Evolutionary conservation across 441 rosid genomes (phyloP).

Genomic region (Biscutella laevigata): DNA sequence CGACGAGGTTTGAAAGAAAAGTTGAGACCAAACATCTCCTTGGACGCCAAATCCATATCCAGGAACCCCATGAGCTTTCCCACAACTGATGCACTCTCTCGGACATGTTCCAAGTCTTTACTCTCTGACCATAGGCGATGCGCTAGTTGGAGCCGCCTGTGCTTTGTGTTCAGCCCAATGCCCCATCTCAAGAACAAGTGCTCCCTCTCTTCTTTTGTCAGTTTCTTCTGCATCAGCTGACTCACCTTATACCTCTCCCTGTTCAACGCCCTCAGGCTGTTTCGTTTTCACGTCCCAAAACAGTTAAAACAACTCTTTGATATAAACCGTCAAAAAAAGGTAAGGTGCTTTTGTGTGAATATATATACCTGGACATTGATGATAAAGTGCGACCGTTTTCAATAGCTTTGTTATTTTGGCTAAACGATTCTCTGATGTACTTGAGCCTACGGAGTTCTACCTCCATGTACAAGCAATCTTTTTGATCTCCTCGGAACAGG

Average conservation of each 20-base stretch:
- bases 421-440: conserved; percentile 52
- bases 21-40: conserved; percentile 73
- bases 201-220: conserved; percentile 52
- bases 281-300: conserved; percentile 9
- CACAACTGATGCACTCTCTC: conserved; percentile 63
- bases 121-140: conserved; percentile 60
- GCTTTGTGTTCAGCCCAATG: conserved; percentile 43
- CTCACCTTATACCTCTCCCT: conserved; percentile 72
- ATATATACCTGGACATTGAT: conserved; percentile 51
- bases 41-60: conserved; percentile 52
- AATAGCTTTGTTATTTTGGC: conserved; percentile 34
- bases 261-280: conserved; percentile 56
- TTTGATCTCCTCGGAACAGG: conserved; percentile 64
- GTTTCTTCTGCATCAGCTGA: conserved; percentile 52
- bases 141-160: conserved; percentile 59
- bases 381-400: conserved; percentile 36
- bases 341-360: background rate
- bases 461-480: conserved; percentile 83
- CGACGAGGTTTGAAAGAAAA: conserved; percentile 44
- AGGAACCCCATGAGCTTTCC: conserved; percentile 63
- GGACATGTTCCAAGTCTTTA: conserved; percentile 52
- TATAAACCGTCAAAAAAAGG: background rate
- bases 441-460: conserved; percentile 70
- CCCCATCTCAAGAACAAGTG: conserved; percentile 66
- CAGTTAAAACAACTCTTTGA: background rate